Base-by-base conservation (phyloP, 805 yeast species). In the Grigorovia jiainica region DNA sequence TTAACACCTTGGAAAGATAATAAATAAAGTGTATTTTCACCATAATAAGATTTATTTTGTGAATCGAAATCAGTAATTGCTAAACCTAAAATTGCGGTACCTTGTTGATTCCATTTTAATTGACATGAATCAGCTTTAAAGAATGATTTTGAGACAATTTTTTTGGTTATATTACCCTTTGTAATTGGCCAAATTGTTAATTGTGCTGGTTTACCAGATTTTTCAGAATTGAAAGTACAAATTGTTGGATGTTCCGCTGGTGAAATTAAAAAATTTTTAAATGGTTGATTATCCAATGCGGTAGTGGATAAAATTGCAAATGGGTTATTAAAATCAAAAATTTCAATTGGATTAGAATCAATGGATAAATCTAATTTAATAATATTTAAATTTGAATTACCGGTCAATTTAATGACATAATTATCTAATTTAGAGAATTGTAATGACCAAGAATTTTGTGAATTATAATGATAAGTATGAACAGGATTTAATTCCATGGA, bases 31-130 rank as follows among this genome's bases (percentile, higher is more conserved):
- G 90, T 87, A 41, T 95, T 86, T 68, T 92, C 97, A 52, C 99
- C 99, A 60, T 92, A 92, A 67, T 92, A 92, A 2, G 94, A 82
- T 70, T 90, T 81, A 62, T 94, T 94, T 27, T 94, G 76, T 25
- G 92, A 72, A 65, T 92, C 98, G 52, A 90, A 95, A 65, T 92
- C 98, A 21, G 97, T 92, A 36, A 92, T 83, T 5, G 97, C 95
- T 53, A 89, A 73, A 38, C 95, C 96, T 57, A 94, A 70, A 47
- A 90, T 71, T 6, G 97, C 95, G 46, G 97, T 92, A 46, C 99
- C 99, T 48, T 87, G 72, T 29, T 78, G 74, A 64, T 94, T 92
- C 99, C 99, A 92, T 60, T 77, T 82, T 67, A 92, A 75, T 53
- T 76, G 81, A 64, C 96, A 92, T 50, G 84, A 76, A 60, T 92